phyloP scores from a whole-genome alignment of 2,329 filamentous ascomycete genomes.

The Pseudogymnoascus sp. region DNA sequence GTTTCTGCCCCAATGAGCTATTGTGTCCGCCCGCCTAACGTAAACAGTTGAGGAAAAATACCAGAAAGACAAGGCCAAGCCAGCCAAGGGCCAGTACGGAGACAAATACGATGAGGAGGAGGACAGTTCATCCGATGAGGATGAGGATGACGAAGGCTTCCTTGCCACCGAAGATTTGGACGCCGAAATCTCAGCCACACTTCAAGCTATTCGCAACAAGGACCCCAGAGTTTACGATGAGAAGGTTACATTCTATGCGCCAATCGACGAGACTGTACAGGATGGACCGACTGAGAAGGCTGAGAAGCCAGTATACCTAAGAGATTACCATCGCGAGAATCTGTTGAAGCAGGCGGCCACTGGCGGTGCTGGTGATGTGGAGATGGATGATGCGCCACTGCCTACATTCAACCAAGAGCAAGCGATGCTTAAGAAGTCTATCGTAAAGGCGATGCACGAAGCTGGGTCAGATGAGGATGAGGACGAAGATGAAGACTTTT shows the following conservation, averaged over 20 bases:
- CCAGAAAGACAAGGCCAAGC: slow-evolving; percentile 37
- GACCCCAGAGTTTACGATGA: slow-evolving; percentile 87
- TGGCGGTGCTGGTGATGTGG: slow-evolving; percentile 51
- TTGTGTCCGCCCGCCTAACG: slow-evolving; percentile 20
- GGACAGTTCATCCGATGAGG: slow-evolving; percentile 66
- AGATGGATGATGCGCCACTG: slow-evolving; percentile 43
- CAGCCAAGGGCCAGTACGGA: slow-evolving; percentile 35
- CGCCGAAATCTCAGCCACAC: slow-evolving; percentile 75
- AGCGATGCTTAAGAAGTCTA: slow-evolving; percentile 67
- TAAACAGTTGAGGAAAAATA: slow-evolving; percentile 80
- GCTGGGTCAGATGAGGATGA: slow-evolving; percentile 39
- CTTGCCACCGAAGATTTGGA: slow-evolving; percentile 81
- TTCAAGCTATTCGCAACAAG: slow-evolving; percentile 81
- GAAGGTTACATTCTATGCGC: slow-evolving; percentile 67
- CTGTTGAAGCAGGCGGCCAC: slow-evolving; percentile 59
- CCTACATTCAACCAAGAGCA: slow-evolving; percentile 85
- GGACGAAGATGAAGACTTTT: slow-evolving; percentile 52
- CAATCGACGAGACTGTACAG: slow-evolving; percentile 47
- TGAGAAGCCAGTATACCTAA: slow-evolving; percentile 77
- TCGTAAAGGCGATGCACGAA: slow-evolving; percentile 75
- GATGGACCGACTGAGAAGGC: slow-evolving; percentile 45
- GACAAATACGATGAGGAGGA: slow-evolving; percentile 44
- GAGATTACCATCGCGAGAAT: slow-evolving; percentile 88
- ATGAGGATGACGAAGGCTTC: slow-evolving; percentile 85
- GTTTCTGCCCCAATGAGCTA: slow-evolving; percentile 26